phyloP scores from a whole-genome alignment of 306 rosid species.

The Mimosa pudica region DNA sequence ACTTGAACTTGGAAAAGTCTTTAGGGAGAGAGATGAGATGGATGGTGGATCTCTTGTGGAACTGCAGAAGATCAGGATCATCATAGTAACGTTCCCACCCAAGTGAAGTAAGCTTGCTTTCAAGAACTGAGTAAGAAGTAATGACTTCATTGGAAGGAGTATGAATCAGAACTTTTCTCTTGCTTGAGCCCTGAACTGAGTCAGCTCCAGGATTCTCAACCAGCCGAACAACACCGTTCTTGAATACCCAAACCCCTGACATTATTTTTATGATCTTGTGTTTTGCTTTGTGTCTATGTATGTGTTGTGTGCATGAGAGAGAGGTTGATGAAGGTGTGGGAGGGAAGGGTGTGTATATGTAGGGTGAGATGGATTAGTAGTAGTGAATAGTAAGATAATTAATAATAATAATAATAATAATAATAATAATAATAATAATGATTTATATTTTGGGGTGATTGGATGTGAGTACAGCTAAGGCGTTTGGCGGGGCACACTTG shows the following conservation, averaged over 20 bases:
- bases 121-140: conserved; percentile 57
- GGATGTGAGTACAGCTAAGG: conserved; percentile 46
- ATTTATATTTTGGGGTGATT: conserved; percentile 20
- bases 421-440: background rate
- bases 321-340: background rate
- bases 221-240: conserved; percentile 78
- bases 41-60: conserved; percentile 78
- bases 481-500: conserved; percentile 10
- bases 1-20: conserved; percentile 75
- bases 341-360: background rate
- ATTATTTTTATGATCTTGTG: conserved; percentile 16
- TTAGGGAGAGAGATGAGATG: conserved; percentile 86
- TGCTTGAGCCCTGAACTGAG: conserved; percentile 35
- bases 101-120: conserved; percentile 53
- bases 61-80: conserved; percentile 86
- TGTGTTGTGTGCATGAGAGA: background rate
- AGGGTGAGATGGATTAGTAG: background rate
- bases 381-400: too few relatives aligned
- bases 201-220: conserved; percentile 77
- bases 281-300: too few relatives aligned
- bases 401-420: background rate
- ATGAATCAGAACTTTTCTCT: conserved; percentile 77
- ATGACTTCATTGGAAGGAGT: conserved; percentile 64
- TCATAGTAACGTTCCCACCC: conserved; percentile 96
- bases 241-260: conserved; percentile 98